A percentile compares a stretch with the other conserved stretches of the same genome.
These are phyloP conservation scores for Sungouiella thailandica DNA, from an alignment of 805 yeast genomes.

Conservation along the genomic window DNA sequence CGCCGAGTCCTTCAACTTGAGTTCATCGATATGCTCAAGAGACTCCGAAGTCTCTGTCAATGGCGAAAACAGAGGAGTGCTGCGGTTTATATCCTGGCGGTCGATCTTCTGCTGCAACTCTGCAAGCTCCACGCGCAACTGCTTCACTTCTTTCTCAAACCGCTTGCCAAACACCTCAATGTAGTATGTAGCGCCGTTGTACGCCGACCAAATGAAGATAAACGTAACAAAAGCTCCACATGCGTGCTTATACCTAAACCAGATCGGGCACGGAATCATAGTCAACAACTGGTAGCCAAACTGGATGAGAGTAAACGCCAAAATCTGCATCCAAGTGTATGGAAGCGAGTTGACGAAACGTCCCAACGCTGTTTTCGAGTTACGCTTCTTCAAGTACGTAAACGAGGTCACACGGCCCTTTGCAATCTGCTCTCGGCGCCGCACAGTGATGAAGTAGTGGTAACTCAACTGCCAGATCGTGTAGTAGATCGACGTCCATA, in stretches of 20 bases:
- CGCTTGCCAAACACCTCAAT: slow-evolving; percentile 88
- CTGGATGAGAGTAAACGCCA: slow-evolving; percentile 82
- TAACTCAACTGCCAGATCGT: slow-evolving; percentile 86
- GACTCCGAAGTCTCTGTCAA: slow-evolving; percentile 4
- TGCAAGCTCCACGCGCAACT: slow-evolving; percentile 66
- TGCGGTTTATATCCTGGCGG: slow-evolving; percentile 6
- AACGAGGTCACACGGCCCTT: slow-evolving; percentile 86
- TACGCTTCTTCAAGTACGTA: slow-evolving; percentile 71
- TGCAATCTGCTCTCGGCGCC: slow-evolving; percentile 71
- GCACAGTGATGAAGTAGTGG: slow-evolving; percentile 87
- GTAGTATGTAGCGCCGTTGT: slow-evolving; percentile 93
- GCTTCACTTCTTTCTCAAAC: slow-evolving; percentile 77
- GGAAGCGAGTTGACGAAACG: slow-evolving; percentile 77
- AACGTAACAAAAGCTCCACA: slow-evolving; percentile 63
- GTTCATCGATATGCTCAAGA: slow-evolving; percentile 3
- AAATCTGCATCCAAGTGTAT: slow-evolving; percentile 74
- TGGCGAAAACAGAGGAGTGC: slow-evolving; percentile 11
- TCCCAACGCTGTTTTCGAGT: slow-evolving; percentile 63
- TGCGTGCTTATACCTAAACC: slow-evolving; percentile 66
- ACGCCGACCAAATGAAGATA: slow-evolving; percentile 77
- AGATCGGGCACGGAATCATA: slow-evolving; percentile 86
- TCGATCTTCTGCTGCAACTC: slow-evolving; percentile 42
- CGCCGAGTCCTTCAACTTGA: neutral
- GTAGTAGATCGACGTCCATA: slow-evolving; percentile 78
- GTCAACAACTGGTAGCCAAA: slow-evolving; percentile 81